Conservation (phyloP, 257 asterid genomes). For the Linderniella brevidens region DNA sequence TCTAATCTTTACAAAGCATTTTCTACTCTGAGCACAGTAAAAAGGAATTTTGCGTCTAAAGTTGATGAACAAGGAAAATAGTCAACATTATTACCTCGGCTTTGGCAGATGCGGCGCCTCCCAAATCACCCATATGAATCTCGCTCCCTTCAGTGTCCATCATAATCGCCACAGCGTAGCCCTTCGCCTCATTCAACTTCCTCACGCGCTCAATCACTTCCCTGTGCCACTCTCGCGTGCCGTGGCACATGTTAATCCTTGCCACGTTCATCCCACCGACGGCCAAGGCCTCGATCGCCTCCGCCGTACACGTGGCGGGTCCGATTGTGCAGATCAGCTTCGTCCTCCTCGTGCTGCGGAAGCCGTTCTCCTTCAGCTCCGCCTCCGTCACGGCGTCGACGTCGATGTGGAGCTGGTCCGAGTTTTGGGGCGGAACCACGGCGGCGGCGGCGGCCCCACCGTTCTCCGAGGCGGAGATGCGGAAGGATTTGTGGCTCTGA, state of each 20-base stretch:
- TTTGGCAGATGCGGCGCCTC: slow-evolving; percentile 79
- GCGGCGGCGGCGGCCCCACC: too few relatives aligned
- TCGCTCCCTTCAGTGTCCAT: slow-evolving; percentile 99
- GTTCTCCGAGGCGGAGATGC: too few relatives aligned
- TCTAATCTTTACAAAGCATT: too few relatives aligned
- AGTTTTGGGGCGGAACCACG: too few relatives aligned
- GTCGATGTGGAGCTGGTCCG: slow-evolving; percentile 22
- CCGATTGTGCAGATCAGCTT: slow-evolving; percentile 88
- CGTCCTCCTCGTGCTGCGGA: slow-evolving; percentile 89
- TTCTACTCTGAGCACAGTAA: too few relatives aligned
- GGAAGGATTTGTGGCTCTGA: too few relatives aligned
- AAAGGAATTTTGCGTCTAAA: too few relatives aligned
- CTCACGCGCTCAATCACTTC: slow-evolving; percentile 77
- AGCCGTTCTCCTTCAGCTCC: slow-evolving; percentile 95
- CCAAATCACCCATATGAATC: slow-evolving; percentile 98
- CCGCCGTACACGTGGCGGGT: slow-evolving; percentile 65
- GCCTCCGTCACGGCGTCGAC: slow-evolving; percentile 90
- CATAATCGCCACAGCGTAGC: slow-evolving; percentile 94
- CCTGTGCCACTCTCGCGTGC: slow-evolving; percentile 91
- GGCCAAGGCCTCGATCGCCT: slow-evolving; percentile 87
- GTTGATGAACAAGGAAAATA: too few relatives aligned
- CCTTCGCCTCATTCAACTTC: slow-evolving; percentile 90
- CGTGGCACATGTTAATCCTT: slow-evolving; percentile 96
- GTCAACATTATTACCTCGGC: slow-evolving; percentile 47
- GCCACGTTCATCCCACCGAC: slow-evolving; percentile 97